Base-by-base conservation (phyloP, 2,329 filamentous ascomycete species). In the Beauveria sp. region DNA sequence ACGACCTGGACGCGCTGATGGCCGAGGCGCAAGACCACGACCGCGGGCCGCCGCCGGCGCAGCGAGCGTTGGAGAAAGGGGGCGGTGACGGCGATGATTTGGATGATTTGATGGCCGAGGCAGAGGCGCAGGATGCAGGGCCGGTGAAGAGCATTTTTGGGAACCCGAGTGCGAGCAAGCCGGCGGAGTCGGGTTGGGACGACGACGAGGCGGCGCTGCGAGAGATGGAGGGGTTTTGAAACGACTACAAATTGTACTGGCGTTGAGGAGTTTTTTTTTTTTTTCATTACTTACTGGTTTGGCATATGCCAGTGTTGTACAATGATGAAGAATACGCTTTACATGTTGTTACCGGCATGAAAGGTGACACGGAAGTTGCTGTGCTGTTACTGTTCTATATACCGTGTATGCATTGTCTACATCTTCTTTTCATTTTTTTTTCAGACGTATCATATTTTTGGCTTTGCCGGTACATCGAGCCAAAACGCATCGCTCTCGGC, bases 141-240 rank as follows among this genome's bases (percentile, higher is more conserved):
- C 58, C 51, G 20, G 9, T 44, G 24, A 43, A 30, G 16, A 61
- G 58, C 24, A 48, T 61, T n/a, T 55, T 61, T 43, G 58, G 58
- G 10, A 50, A 55, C 14, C 58, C 58, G 10, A 34, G 48, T 8
- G 28, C 58, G 54, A 62, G 51, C 34, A 47, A 59, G 43, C 43
- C 56, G 51, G 47, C 16, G 5, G 16, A 71, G 5, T 70, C 79
- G 41, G 72, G 77, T 26, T 85, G 83, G 69, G 81, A 79, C 1
- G 85, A 86, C 59, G 86, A 88, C 16, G 84, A 88, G 72, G 87
- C 85, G 63, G 86, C 82, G 1, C 86, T 91, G 84, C 84, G 81
- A 43, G 84, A 84, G 64, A 83, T 85, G 80, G 81, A 82, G 46
- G 81, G 77, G 0, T 64, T 83, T 26, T 84, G 79, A 43, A 2